phyloP scores from a whole-genome alignment of 345 rosid genomes.

The Raphanus raphanistrum region DNA sequence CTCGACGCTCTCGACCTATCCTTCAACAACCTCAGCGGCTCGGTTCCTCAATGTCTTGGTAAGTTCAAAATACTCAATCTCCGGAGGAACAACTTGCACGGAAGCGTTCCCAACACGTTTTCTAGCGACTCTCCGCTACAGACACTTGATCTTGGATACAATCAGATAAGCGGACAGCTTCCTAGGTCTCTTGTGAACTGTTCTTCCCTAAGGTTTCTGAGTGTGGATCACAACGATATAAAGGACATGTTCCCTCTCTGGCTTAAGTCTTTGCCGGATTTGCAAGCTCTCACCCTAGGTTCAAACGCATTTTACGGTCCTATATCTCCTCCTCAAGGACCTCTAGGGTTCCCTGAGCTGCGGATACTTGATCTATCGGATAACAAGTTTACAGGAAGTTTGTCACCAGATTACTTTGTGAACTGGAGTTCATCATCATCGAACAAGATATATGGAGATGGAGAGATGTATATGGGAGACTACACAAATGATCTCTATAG shows the following conservation, averaged over 20 bases:
- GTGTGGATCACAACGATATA: constrained; percentile 2
- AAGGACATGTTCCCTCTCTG: constrained; percentile 12
- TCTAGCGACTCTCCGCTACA: not conserved
- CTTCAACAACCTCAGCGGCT: constrained; percentile 11
- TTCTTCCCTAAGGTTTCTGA: constrained; percentile 3
- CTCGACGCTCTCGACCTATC: not conserved
- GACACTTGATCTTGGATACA: not conserved
- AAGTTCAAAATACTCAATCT: not conserved
- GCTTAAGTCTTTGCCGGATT: constrained; percentile 5
- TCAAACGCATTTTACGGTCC: constrained; percentile 19
- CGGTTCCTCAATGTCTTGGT: constrained; percentile 17
- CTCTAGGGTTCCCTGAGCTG: constrained; percentile 2
- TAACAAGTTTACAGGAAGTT: not conserved
- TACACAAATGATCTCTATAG: not conserved
- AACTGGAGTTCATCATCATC: constrained; percentile 13
- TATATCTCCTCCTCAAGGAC: constrained; percentile 19
- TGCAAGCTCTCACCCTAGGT: constrained; percentile 11
- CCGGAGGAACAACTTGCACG: constrained; percentile 8
- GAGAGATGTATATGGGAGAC: not conserved
- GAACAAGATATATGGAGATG: not conserved
- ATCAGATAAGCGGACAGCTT: not conserved
- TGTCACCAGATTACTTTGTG: constrained; percentile 1
- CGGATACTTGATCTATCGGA: constrained; percentile 14
- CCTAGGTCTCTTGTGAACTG: constrained; percentile 27
- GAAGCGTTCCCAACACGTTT: not conserved